Percentiles rank a stretch among this genome's conserved stretches.
These are phyloP conservation scores for Penicillium crustosum DNA, from an alignment of 2,329 filamentous ascomycete genomes.

Conservation along the genomic window DNA sequence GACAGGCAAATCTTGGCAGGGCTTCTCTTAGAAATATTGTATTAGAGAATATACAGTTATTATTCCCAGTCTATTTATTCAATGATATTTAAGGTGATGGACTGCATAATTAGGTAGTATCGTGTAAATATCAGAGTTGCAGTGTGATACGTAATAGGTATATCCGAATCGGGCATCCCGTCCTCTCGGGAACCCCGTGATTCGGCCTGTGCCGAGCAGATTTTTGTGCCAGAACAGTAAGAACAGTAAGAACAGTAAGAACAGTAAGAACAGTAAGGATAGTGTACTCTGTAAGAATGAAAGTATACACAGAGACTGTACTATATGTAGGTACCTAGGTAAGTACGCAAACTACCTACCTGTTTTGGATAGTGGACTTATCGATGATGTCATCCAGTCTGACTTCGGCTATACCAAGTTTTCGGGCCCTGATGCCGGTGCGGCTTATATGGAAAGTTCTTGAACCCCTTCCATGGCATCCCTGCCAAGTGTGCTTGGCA, in stretches of 20 bases:
- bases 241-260: background rate
- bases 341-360: background rate
- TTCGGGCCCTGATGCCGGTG: background rate
- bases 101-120: background rate
- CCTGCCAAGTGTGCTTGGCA: background rate
- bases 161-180: constrained; percentile 9
- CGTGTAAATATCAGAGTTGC: background rate
- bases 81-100: background rate
- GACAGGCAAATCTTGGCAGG: background rate
- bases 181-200: background rate
- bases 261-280: background rate
- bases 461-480: background rate
- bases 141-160: background rate
- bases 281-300: background rate
- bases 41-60: background rate
- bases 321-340: background rate
- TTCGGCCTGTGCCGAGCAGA: constrained; percentile 1
- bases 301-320: background rate
- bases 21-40: background rate
- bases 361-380: background rate
- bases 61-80: background rate
- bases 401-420: background rate
- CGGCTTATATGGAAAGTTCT: background rate
- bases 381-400: background rate
- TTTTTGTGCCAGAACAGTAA: background rate